Conservation (phyloP, 2,329 filamentous ascomycete genomes). For the Curvularia lunata region DNA sequence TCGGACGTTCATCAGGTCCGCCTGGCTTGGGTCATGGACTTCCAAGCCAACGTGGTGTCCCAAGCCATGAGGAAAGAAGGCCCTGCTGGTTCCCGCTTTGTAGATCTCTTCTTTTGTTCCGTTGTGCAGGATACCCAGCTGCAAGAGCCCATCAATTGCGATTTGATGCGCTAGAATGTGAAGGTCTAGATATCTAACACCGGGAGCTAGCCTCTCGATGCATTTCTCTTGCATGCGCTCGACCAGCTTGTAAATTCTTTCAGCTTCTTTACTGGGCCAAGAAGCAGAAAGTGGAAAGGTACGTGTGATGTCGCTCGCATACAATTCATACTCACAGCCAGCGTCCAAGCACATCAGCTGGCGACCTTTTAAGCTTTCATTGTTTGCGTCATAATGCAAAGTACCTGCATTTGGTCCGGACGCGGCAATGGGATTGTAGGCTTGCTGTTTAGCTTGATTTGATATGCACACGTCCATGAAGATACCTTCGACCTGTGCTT, state of each 20-base stretch:
- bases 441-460: conserved; percentile 74
- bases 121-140: conserved; percentile 73
- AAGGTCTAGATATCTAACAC: conserved; percentile 72
- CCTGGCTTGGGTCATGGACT: conserved; percentile 71
- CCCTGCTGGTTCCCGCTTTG: conserved; percentile 77
- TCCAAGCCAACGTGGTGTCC: conserved; percentile 94
- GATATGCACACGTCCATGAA: conserved; percentile 77
- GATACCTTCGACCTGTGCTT: conserved; percentile 81
- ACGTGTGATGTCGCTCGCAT: conserved; percentile 88
- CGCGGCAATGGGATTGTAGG: conserved; percentile 89
- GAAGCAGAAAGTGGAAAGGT: conserved; percentile 78
- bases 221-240: conserved; percentile 80
- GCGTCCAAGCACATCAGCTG: conserved; percentile 86
- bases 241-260: conserved; percentile 78
- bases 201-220: conserved; percentile 71
- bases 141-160: conserved; percentile 72
- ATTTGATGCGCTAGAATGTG: conserved; percentile 76
- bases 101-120: conserved; percentile 73
- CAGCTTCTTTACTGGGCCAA: conserved; percentile 71
- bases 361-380: conserved; percentile 71
- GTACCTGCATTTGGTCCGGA: conserved; percentile 82
- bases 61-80: conserved; percentile 90
- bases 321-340: conserved; percentile 82
- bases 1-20: conserved; percentile 43
- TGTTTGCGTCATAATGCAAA: conserved; percentile 84